Conservation (phyloP, 2,329 filamentous ascomycete genomes). For the Blastomyces parvus region DNA sequence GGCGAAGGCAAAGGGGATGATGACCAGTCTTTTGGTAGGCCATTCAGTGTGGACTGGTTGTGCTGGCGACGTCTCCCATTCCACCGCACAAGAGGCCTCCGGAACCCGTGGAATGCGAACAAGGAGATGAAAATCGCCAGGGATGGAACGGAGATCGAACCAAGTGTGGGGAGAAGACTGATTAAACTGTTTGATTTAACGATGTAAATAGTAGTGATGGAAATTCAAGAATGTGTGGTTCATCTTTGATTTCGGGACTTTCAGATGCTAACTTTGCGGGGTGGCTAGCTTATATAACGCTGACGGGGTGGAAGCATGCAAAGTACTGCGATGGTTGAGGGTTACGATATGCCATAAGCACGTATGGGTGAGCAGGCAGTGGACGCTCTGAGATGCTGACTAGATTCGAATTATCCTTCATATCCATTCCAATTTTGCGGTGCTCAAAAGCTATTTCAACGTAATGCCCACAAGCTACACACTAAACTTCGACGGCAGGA, state of each 20-base stretch:
- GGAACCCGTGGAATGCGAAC: slow-evolving; percentile 93
- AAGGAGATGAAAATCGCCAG: slow-evolving; percentile 91
- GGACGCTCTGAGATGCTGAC: not conserved
- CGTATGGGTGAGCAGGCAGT: not conserved
- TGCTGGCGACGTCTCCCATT: slow-evolving; percentile 78
- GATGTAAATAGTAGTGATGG: no score
- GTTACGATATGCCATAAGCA: no score
- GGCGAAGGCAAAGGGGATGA: slow-evolving; percentile 39
- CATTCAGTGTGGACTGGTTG: slow-evolving; percentile 84
- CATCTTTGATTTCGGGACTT: no score
- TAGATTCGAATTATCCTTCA: not conserved
- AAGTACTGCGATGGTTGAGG: no score
- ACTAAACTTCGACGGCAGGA: not conserved
- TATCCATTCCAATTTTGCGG: not conserved
- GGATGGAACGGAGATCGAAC: slow-evolving; percentile 88
- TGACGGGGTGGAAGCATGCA: no score
- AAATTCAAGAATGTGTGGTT: no score
- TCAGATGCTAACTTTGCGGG: no score
- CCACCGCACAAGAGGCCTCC: slow-evolving; percentile 73
- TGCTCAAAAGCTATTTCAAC: not conserved
- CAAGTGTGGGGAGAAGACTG: slow-evolving; percentile 64
- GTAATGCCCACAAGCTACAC: not conserved
- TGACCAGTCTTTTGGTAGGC: slow-evolving; percentile 72
- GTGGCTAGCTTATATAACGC: no score
- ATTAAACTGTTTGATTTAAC: slow-evolving; percentile 64